A percentile compares a stretch with the other conserved stretches of the same genome.
Conservation (phyloP, 192 early-diverging fungal species). For the Haplosporangium gracile region DNA sequence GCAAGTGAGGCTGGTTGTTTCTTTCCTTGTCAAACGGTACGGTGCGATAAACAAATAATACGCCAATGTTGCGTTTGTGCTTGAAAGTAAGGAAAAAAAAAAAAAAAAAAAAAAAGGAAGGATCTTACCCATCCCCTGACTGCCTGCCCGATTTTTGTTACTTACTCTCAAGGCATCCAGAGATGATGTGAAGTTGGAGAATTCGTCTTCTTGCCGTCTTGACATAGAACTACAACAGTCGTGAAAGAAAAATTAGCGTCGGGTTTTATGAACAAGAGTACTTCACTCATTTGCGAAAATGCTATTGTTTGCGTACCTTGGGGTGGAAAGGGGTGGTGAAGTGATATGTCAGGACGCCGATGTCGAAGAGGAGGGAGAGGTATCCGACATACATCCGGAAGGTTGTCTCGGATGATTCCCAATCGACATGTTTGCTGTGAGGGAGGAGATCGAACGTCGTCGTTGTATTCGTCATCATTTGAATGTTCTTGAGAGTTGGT, state of each 20-base stretch:
- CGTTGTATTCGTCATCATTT: slow-evolving; percentile 4
- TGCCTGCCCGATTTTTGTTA: neutral
- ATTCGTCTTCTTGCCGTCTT: slow-evolving; percentile 36
- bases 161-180: slow-evolving; percentile 53
- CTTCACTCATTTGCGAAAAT: too few species aligned
- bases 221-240: slow-evolving; percentile 33
- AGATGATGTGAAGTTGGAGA: slow-evolving; percentile 37
- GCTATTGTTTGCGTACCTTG: slow-evolving; percentile 14
- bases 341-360: slow-evolving; percentile 37
- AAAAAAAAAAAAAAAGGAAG: too few species aligned
- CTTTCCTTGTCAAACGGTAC: too few species aligned
- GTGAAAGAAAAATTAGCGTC: neutral
- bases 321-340: slow-evolving; percentile 49
- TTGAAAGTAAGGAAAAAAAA: too few species aligned
- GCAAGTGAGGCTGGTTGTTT: neutral
- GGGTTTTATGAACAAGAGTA: too few species aligned
- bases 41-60: too few species aligned
- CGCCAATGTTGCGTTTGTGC: too few species aligned
- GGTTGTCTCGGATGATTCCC: slow-evolving; percentile 27
- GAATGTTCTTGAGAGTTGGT: neutral
- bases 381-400: slow-evolving; percentile 46
- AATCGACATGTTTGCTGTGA: slow-evolving; percentile 46
- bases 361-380: slow-evolving; percentile 44
- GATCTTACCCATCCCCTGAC: neutral
- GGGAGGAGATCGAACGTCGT: slow-evolving; percentile 18